phyloP scores from a whole-genome alignment of 495 filamentous ascomycete genomes.

The Cetradonia linearis region DNA sequence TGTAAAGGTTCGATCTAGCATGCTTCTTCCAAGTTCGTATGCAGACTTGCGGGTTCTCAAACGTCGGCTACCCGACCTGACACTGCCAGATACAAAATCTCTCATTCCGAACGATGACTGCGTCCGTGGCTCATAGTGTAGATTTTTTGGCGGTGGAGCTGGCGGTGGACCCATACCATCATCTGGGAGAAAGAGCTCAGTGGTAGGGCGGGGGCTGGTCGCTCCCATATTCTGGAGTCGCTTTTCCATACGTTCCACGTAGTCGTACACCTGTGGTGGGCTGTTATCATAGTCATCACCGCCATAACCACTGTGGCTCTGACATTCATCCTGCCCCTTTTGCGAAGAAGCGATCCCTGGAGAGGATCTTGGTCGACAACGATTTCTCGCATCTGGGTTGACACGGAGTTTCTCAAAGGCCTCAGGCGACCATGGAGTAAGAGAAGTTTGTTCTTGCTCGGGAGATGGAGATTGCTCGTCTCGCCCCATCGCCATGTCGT shows the following conservation, averaged over 20 bases:
- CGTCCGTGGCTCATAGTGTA: slow-evolving; percentile 34
- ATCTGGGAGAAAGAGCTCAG: slow-evolving; percentile 30
- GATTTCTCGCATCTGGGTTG: slow-evolving; percentile 26
- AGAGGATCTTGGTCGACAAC: slow-evolving; percentile 56
- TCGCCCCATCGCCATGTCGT: slow-evolving; percentile 68
- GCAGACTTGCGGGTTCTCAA: slow-evolving; percentile 64
- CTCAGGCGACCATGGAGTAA: slow-evolving; percentile 86
- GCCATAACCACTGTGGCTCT: slow-evolving; percentile 28
- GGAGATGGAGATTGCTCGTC: slow-evolving; percentile 39
- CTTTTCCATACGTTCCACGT: slow-evolving; percentile 81
- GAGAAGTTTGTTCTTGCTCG: slow-evolving; percentile 38
- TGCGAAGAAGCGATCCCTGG: slow-evolving; percentile 45
- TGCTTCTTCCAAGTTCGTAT: slow-evolving; percentile 63
- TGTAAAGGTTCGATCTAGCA: slow-evolving; percentile 69
- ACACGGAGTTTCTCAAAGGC: slow-evolving; percentile 58
- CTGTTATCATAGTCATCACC: slow-evolving; percentile 47
- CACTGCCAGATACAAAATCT: slow-evolving; percentile 22
- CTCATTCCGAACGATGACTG: slow-evolving; percentile 35
- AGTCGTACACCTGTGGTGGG: slow-evolving; percentile 66
- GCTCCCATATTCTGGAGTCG: slow-evolving; percentile 63
- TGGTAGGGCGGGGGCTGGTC: slow-evolving; percentile 38
- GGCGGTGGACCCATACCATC: slow-evolving; percentile 29
- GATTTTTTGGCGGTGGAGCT: slow-evolving; percentile 34
- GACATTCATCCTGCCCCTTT: slow-evolving; percentile 1
- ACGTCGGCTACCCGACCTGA: slow-evolving; percentile 31